A percentile compares a stretch with the other conserved stretches of the same genome.
These are phyloP conservation scores for Berberis vulgaris DNA, from an alignment of 164 flowering plant genomes.

Conservation along the genomic window DNA sequence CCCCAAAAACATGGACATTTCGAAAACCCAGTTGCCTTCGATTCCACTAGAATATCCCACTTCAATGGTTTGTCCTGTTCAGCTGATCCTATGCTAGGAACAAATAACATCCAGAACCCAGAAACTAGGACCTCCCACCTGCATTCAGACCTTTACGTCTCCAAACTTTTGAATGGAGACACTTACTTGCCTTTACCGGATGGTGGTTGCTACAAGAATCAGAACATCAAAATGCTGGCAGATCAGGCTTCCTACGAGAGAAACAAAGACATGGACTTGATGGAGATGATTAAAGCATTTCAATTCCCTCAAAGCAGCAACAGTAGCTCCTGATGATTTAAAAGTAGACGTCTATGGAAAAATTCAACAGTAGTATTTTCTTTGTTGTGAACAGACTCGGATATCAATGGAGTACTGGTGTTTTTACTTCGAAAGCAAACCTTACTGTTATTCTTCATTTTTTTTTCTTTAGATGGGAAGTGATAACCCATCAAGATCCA, in stretches of 20 bases:
- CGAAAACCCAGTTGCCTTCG: background rate
- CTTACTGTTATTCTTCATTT: too few species aligned
- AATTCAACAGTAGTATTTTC: too few species aligned
- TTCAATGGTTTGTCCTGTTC: background rate
- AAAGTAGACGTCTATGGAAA: too few species aligned
- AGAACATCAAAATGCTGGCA: slow-evolving; percentile 9
- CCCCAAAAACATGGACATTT: background rate
- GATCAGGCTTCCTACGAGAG: slow-evolving; percentile 13
- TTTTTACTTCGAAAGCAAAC: too few species aligned
- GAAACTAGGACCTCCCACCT: slow-evolving; percentile 12
- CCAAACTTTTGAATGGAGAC: slow-evolving; percentile 34
- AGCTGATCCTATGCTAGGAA: background rate
- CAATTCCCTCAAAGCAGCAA: slow-evolving; percentile 6
- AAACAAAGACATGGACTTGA: slow-evolving; percentile 55
- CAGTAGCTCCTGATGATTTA: background rate
- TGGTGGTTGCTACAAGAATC: background rate
- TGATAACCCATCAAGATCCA: too few species aligned
- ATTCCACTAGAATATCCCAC: background rate
- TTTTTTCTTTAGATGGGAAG: too few species aligned
- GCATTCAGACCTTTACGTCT: slow-evolving; percentile 40
- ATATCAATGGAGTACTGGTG: too few species aligned
- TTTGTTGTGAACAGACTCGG: too few species aligned
- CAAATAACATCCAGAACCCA: background rate
- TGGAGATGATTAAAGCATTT: slow-evolving; percentile 50
- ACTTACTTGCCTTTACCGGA: slow-evolving; percentile 11